Evolutionary conservation across 768 basidiomycete species (phyloP), one percentile per base, ranked within the genome.

Genomic region (Collybia mongolica): DNA sequence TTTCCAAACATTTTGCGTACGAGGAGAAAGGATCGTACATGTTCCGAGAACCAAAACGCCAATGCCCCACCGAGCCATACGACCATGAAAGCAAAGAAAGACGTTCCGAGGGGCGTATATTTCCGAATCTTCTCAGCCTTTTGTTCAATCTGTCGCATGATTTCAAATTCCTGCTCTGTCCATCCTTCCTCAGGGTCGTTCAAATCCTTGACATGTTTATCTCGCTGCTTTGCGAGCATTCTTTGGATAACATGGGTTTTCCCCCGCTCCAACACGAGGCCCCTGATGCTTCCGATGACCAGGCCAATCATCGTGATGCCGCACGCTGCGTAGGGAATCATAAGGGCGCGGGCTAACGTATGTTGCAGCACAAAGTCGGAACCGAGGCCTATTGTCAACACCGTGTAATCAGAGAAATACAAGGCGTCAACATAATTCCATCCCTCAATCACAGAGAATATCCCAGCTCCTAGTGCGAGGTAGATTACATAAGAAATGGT

Each of bases 361-460:
- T 56, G 66, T 9, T 44, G 50, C 0, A 68, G 59, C 3, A 69
- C 69, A 42, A 73, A 73, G 53, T 74, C 72, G 2, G 68, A 60
- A 3, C 72, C 73, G 5, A 75, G 59, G 0, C 73, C 72, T 39
- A 74, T 68, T 0, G 72, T 75, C 28, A 75, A 57, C 12, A 75
- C 60, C 1, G 73, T 72, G 49, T 75, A 76, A 46, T 73, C 69
- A 1, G 70, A 71, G 72, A 71, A 74, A 51, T 73, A 75, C 0
- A 76, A 50, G 2, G 61, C 72, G 41, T 76, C 70, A 19, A 67
- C 53, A 51, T 66, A 76, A 17, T 56, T 49, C 73, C 72, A 74
- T 5, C 56, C 60, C 43, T 74, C 70, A 17, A 72, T 54, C 0
- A 46, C 41, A 5, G 70, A 54, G 48, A 72, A 75, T 6, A 76